Base-by-base conservation (phyloP, 169 alveolate genomes). In the Plasmodium sp. region DNA sequence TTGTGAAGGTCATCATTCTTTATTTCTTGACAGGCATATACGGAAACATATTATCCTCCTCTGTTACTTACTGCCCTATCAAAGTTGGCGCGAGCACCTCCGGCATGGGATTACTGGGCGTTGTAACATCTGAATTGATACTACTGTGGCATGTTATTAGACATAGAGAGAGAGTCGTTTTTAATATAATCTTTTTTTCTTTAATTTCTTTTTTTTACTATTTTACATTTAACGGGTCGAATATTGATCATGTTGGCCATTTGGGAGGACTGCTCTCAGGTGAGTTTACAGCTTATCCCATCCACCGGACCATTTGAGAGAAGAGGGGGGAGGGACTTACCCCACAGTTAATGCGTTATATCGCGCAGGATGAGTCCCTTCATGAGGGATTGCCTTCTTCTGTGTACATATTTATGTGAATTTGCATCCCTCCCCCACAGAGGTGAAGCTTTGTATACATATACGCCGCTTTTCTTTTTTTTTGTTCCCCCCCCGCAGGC, bases 71-170 rank as follows among this genome's bases (percentile, higher is more conserved):
- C 73, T 96, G 98, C 77, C 77, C 97, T 1, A 95, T 95, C 45
- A 96, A 96, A 75, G 98, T 97, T 39, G 98, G 98, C 14, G 98
- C 98, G 27, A 96, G 98, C 94, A 97, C 98, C 31, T 95, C 98
- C 34, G 98, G 98, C 33, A 96, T 97, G 95, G 98, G 98, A 22
- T 77, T 97, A 84, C 94, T 97, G 31, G 98, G 98, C 10, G 92
- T 96, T 34, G 97, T 96, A 81, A 81, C 97, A n/a, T 96, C 97
- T 45, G 98, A 97, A 84, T 86, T 97, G 62, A 94, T 96, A n/a
- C 88, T 97, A 84, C 92, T 95, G 48, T 97, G 98, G 98, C 97
- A 96, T 92, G 92, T 94, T 36, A 77, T 97, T 92, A 97, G 96
- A 33, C 97, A 96, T 80, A 93, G 96, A 56, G 98, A 97, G 75